Conservation (phyloP, 768 basidiomycete genomes). For the Rhizopogon vinicolor region DNA sequence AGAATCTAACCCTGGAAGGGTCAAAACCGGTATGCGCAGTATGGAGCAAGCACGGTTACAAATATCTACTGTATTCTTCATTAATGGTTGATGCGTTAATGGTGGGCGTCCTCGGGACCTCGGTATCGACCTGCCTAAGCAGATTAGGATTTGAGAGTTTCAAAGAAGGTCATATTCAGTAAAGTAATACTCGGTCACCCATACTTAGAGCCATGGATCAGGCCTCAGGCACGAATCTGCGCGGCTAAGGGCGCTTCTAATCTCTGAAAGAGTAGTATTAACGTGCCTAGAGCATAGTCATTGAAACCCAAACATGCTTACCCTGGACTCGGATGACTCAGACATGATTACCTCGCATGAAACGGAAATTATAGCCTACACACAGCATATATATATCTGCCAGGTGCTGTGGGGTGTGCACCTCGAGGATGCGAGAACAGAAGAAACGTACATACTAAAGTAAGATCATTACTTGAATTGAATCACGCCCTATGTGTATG, state of each 20-base stretch:
- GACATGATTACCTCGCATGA: not conserved
- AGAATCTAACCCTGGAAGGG: not conserved
- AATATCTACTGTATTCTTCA: not conserved
- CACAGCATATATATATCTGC: not conserved
- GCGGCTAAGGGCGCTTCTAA: not conserved
- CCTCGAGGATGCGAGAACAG: not conserved
- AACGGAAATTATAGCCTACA: not conserved
- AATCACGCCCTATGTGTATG: not conserved
- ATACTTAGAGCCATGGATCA: not conserved
- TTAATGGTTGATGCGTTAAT: not conserved
- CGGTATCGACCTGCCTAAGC: not conserved
- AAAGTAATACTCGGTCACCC: not conserved
- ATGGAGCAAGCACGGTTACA: not conserved
- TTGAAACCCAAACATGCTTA: not conserved
- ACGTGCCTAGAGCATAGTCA: not conserved
- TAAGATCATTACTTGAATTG: no score
- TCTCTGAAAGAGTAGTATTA: not conserved
- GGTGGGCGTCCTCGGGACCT: conserved; percentile 9
- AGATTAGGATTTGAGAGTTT: not conserved
- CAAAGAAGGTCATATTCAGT: not conserved
- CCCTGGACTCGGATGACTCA: not conserved
- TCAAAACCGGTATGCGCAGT: no score
- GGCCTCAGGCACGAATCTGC: not conserved
- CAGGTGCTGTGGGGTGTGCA: not conserved
- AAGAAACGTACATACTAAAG: no score